Conservation (phyloP, 768 basidiomycete genomes). For the Mycena vitilis region DNA sequence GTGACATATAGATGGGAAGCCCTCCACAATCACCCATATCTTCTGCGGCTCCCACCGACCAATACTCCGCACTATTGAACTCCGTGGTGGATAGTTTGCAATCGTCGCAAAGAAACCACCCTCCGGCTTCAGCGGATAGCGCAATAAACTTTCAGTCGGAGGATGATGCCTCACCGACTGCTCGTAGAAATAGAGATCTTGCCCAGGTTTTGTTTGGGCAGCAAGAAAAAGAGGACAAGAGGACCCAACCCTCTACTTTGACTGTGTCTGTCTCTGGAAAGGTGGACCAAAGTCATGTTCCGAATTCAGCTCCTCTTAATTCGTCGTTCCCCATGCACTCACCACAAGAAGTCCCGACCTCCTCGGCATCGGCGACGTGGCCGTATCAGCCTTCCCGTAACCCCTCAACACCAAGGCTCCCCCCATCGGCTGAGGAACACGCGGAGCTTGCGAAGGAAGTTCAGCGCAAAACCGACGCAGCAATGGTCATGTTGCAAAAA, state of each 20-base stretch:
- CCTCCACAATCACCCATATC: slow-evolving; percentile 59
- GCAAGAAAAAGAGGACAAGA: slow-evolving; percentile 47
- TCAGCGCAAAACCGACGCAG: slow-evolving; percentile 75
- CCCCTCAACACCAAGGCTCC: slow-evolving; percentile 56
- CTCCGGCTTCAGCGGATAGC: slow-evolving; percentile 33
- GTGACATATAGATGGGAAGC: slow-evolving; percentile 63
- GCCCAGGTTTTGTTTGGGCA: slow-evolving; percentile 80
- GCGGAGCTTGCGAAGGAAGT: slow-evolving; percentile 73
- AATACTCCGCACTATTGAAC: slow-evolving; percentile 70
- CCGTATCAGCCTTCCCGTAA: slow-evolving; percentile 55
- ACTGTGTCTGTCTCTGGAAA: slow-evolving; percentile 31
- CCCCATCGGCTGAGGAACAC: slow-evolving; percentile 58
- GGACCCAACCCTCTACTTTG: slow-evolving; percentile 35
- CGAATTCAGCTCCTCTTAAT: slow-evolving; percentile 33
- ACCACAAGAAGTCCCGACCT: slow-evolving; percentile 43
- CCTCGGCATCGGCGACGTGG: slow-evolving; percentile 39
- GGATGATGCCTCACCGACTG: slow-evolving; percentile 58
- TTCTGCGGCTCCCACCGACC: slow-evolving; percentile 54
- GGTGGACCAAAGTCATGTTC: slow-evolving; percentile 10
- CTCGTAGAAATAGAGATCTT: slow-evolving; percentile 78
- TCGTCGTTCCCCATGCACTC: slow-evolving; percentile 36
- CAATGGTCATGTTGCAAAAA: slow-evolving; percentile 70
- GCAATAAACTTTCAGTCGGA: slow-evolving; percentile 41
- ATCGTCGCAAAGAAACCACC: slow-evolving; percentile 40
- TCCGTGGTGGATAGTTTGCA: slow-evolving; percentile 69